Percentiles rank a stretch among this genome's conserved stretches.
Conservation (phyloP, 164 flowering plant species). For the Magnolia sinica region DNA sequence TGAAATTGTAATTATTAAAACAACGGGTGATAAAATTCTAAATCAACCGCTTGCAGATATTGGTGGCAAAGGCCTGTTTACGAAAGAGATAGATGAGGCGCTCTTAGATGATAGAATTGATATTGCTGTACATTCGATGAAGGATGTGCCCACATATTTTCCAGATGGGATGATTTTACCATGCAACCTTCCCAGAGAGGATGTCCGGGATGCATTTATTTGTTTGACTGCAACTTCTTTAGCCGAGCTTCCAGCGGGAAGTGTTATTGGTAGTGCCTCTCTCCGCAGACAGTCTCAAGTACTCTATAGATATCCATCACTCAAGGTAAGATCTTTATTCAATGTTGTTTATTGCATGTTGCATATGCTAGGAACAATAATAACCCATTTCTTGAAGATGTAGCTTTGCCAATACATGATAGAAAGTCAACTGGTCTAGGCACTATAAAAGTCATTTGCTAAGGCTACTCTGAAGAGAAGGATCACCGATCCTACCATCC, state of each 20-base stretch:
- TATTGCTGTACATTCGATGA: slow-evolving; percentile 98
- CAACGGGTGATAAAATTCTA: slow-evolving; percentile 90
- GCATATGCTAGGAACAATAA: neutral
- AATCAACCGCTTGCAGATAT: slow-evolving; percentile 94
- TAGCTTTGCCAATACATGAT: neutral
- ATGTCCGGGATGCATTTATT: slow-evolving; percentile 96
- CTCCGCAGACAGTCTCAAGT: slow-evolving; percentile 93
- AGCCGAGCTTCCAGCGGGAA: slow-evolving; percentile 84
- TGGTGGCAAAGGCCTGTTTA: slow-evolving; percentile 94
- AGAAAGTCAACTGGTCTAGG: neutral
- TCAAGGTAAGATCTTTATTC: slow-evolving; percentile 43
- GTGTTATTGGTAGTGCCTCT: slow-evolving; percentile 89
- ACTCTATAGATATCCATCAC: slow-evolving; percentile 80
- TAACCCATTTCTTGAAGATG: neutral
- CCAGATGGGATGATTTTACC: slow-evolving; percentile 83
- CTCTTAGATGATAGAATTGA: slow-evolving; percentile 76
- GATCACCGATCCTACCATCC: neutral
- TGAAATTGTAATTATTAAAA: slow-evolving; percentile 79
- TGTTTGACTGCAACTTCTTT: slow-evolving; percentile 63
- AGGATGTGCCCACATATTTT: slow-evolving; percentile 95
- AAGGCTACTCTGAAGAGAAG: neutral
- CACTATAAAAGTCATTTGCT: neutral
- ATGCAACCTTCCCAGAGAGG: slow-evolving; percentile 92
- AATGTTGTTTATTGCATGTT: neutral
- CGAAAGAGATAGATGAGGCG: slow-evolving; percentile 97